Evolutionary conservation across 345 rosid species (phyloP).

Genomic region (Salix brachista): DNA sequence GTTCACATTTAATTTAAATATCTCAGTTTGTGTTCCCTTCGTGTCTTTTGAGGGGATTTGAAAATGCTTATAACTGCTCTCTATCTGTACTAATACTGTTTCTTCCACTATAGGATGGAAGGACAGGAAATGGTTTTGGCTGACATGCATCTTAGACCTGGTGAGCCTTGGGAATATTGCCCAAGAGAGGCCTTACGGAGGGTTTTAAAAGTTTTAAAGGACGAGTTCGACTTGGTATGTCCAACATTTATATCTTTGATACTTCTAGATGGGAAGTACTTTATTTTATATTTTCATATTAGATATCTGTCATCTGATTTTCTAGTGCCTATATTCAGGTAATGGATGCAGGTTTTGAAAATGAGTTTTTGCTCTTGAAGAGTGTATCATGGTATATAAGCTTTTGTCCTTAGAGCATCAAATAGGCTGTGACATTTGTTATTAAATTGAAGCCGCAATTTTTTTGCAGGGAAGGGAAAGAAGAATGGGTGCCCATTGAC

Average conservation of each 20-base stretch:
- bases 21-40: neutral
- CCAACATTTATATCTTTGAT: neutral
- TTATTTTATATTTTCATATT: neutral
- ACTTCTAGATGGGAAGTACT: neutral
- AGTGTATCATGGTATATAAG: slow-evolving; percentile 45
- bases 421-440: neutral
- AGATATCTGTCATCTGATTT: neutral
- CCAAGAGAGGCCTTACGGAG: slow-evolving; percentile 84
- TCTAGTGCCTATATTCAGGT: slow-evolving; percentile 36
- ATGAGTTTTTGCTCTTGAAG: slow-evolving; percentile 82
- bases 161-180: slow-evolving; percentile 92
- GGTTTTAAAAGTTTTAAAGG: slow-evolving; percentile 59
- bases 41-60: neutral
- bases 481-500: slow-evolving; percentile 82
- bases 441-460: neutral
- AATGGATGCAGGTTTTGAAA: slow-evolving; percentile 97
- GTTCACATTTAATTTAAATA: neutral
- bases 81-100: neutral
- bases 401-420: slow-evolving; percentile 1
- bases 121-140: slow-evolving; percentile 92
- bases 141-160: slow-evolving; percentile 80
- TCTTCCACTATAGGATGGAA: slow-evolving; percentile 45
- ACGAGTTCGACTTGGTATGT: slow-evolving; percentile 78
- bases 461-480: slow-evolving; percentile 66
- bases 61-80: neutral